phyloP scores from a whole-genome alignment of 257 asterid species.

The Solanum microdontum region DNA sequence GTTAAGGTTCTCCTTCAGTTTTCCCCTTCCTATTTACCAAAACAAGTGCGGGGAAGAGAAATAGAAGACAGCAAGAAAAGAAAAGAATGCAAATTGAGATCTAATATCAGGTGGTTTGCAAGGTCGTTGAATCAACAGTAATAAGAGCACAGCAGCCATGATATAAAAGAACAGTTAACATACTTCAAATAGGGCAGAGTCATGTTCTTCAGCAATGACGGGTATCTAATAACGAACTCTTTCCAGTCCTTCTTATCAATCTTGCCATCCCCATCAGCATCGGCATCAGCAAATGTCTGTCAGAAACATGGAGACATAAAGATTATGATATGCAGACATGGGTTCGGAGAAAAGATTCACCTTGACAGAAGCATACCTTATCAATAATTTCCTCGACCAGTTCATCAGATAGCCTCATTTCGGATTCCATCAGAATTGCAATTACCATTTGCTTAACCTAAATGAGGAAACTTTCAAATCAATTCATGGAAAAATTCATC shows the following conservation, averaged over 20 bases:
- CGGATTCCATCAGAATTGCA: slow-evolving; percentile 60
- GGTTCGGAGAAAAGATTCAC: not conserved
- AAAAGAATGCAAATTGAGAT: not conserved
- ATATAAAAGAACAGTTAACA: not conserved
- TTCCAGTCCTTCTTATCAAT: slow-evolving; percentile 75
- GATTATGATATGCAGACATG: not conserved
- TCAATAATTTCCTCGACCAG: slow-evolving; percentile 65
- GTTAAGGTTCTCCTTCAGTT: not conserved
- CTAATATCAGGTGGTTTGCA: not conserved
- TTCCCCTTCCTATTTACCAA: not conserved
- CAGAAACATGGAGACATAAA: not conserved
- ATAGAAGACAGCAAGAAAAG: not conserved
- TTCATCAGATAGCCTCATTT: slow-evolving; percentile 46
- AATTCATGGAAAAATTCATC: not conserved
- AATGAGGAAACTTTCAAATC: not conserved
- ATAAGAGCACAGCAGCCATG: not conserved
- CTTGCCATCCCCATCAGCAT: slow-evolving; percentile 65
- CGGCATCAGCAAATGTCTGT: slow-evolving; percentile 81
- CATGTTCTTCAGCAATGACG: slow-evolving; percentile 83
- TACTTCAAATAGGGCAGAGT: slow-evolving; percentile 81
- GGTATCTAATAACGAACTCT: slow-evolving; percentile 43
- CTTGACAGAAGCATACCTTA: slow-evolving; percentile 20
- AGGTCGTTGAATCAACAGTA: not conserved
- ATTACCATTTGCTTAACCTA: slow-evolving; percentile 74
- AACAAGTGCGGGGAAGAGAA: not conserved